phyloP scores from a whole-genome alignment of 1,139 yeast species.

The Blastobotrys indianensis region DNA sequence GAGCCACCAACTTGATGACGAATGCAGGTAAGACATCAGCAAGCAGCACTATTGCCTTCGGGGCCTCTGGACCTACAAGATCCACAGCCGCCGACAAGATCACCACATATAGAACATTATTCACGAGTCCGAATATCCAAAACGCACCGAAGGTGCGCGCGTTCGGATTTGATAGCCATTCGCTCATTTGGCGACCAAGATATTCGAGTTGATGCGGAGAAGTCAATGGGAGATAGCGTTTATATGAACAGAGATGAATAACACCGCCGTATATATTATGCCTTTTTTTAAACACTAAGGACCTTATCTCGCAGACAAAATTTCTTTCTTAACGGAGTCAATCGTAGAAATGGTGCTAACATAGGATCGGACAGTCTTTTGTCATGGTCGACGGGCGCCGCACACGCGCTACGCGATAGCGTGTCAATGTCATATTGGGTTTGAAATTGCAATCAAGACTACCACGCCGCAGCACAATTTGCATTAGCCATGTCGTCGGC shows the following conservation, averaged over 20 bases:
- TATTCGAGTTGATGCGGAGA: not conserved
- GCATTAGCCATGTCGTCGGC: not conserved
- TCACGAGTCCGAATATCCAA: conserved; percentile 79
- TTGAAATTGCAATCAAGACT: not conserved
- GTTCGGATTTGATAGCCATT: not conserved
- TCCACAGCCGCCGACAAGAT: conserved; percentile 90
- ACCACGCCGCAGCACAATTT: not conserved
- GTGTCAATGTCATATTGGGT: too few relatives aligned
- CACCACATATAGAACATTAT: conserved; percentile 86
- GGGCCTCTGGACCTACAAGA: conserved; percentile 73
- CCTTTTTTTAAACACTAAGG: too few relatives aligned
- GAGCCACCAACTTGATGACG: conserved; percentile 62
- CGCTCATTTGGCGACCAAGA: not conserved
- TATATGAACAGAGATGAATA: too few relatives aligned
- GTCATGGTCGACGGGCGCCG: not conserved
- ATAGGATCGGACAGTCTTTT: too few relatives aligned
- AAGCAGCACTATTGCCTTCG: conserved; percentile 77
- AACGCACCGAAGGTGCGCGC: conserved; percentile 35
- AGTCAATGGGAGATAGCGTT: not conserved
- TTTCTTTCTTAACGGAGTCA: too few relatives aligned
- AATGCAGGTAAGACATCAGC: conserved; percentile 88
- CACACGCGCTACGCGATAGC: not conserved
- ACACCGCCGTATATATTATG: too few relatives aligned
- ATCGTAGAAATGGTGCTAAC: too few relatives aligned
- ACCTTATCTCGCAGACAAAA: too few relatives aligned